Percentiles rank a stretch among this genome's conserved stretches.
phyloP scores from a whole-genome alignment of 495 filamentous ascomycete species.

The Neurospora sp. region DNA sequence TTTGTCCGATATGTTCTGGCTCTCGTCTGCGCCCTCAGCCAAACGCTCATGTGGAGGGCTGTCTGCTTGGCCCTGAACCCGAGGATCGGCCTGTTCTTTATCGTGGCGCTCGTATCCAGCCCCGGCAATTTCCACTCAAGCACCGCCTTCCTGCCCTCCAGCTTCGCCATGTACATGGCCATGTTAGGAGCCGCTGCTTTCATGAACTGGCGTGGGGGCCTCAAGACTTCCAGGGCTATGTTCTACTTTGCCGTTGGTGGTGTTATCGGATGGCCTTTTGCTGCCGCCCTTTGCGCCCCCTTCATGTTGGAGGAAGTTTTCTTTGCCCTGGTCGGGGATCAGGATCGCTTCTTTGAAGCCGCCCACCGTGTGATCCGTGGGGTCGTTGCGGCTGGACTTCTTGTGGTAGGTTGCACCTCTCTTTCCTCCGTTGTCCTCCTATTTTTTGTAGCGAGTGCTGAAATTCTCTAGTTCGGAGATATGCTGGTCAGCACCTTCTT shows the following conservation, averaged over 20 bases:
- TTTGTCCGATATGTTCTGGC: conserved; percentile 67
- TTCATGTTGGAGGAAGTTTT: conserved; percentile 69
- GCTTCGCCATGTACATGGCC: conserved; percentile 91
- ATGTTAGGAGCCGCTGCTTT: conserved; percentile 84
- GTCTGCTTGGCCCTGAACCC: conserved; percentile 66
- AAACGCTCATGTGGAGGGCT: conserved; percentile 68
- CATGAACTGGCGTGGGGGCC: conserved; percentile 69
- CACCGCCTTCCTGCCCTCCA: conserved; percentile 78
- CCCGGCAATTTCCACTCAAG: conserved; percentile 93
- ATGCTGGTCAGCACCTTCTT: conserved; percentile 65
- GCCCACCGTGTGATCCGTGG: conserved; percentile 56
- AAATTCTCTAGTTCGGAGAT: conserved; percentile 36
- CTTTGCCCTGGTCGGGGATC: conserved; percentile 47
- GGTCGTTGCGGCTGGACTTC: conserved; percentile 49
- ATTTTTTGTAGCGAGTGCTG: conserved; percentile 9
- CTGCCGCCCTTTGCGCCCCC: conserved; percentile 70
- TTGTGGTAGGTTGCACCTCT: conserved; percentile 51
- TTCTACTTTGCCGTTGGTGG: conserved; percentile 89
- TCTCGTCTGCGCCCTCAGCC: conserved; percentile 63
- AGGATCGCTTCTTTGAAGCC: conserved; percentile 46
- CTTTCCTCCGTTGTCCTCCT: conserved; percentile 3
- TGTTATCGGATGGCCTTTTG: conserved; percentile 92
- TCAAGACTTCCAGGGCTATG: conserved; percentile 71
- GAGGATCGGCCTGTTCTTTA: conserved; percentile 72
- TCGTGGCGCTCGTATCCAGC: conserved; percentile 62